Evolutionary conservation across 768 basidiomycete species (phyloP).

Genomic region (Tulasnella sp.): DNA sequence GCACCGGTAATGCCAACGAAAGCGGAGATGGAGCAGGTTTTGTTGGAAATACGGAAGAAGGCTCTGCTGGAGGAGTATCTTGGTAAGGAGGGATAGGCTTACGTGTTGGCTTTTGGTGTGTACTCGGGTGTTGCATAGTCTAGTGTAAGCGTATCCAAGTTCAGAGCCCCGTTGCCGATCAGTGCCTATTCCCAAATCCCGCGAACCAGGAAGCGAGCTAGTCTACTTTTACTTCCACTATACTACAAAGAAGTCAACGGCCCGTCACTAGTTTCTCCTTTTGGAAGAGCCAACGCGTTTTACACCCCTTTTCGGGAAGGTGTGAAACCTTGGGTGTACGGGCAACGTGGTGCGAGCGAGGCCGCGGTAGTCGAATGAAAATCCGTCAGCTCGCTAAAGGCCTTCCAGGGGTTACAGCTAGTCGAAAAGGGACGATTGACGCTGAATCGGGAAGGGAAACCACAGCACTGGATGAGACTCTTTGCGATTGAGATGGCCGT

Average conservation of each 20-base stretch:
- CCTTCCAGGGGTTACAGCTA: not conserved
- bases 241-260: not conserved
- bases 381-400: not conserved
- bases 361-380: not conserved
- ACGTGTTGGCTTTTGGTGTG: not conserved
- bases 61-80: slow-evolving; percentile 77
- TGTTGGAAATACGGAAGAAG: slow-evolving; percentile 74
- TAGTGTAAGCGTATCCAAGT: not conserved
- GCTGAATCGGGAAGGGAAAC: not conserved
- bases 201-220: not conserved
- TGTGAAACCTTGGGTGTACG: slow-evolving; percentile 8
- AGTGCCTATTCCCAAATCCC: not conserved
- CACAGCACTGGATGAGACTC: not conserved
- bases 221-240: not conserved
- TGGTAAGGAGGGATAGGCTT: slow-evolving; percentile 40
- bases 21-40: slow-evolving; percentile 71
- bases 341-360: not conserved
- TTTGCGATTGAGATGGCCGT: not conserved
- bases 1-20: slow-evolving; percentile 71
- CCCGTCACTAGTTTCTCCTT: not conserved
- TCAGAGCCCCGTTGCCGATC: not conserved
- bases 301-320: not conserved
- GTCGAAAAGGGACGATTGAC: not conserved
- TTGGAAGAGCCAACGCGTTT: not conserved
- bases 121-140: not conserved